Evolutionary conservation across 1,284 basidiomycete genomes (phyloP).

Genomic region (Apiotrichum akiyoshidainum): DNA sequence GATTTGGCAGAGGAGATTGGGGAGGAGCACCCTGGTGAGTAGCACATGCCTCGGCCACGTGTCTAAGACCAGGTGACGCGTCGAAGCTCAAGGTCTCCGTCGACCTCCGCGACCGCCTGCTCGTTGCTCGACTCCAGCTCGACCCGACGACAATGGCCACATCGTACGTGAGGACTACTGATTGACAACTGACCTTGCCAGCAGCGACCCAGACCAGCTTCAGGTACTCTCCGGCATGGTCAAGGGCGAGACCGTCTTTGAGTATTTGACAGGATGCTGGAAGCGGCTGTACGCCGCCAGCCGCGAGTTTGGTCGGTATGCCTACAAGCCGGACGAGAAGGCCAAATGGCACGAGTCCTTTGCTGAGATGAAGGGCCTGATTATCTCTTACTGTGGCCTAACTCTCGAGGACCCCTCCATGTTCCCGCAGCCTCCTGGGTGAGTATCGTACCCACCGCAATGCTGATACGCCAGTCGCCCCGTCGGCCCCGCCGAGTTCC

Average conservation of each 20-base stretch:
- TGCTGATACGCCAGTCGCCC: conserved; percentile 55
- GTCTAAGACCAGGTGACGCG: conserved; percentile 1
- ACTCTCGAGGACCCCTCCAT: conserved; percentile 83
- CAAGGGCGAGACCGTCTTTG: conserved; percentile 74
- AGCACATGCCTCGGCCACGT: conserved; percentile 4
- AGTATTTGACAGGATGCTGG: conserved; percentile 90
- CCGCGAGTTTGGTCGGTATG: conserved; percentile 62
- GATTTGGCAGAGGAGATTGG: conserved; percentile 66
- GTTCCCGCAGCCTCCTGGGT: conserved; percentile 83
- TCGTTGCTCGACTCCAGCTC: conserved; percentile 83
- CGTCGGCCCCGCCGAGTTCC: conserved; percentile 71
- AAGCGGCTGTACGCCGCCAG: conserved; percentile 67
- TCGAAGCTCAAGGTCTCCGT: conserved; percentile 37
- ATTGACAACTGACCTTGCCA: neutral
- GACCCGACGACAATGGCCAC: conserved; percentile 65
- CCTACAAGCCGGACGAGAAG: conserved; percentile 61
- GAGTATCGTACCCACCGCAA: conserved; percentile 30
- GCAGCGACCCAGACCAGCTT: conserved; percentile 73
- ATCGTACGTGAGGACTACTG: conserved; percentile 22
- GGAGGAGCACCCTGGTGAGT: conserved; percentile 63
- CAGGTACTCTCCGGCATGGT: conserved; percentile 74
- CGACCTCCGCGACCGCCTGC: conserved; percentile 56
- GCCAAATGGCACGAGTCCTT: conserved; percentile 62
- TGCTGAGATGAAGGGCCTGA: conserved; percentile 70
- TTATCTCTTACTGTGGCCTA: conserved; percentile 87